Percentiles rank a stretch among this genome's conserved stretches.
Conservation (phyloP, 2,329 filamentous ascomycete genomes). For the Sporothrix humicola region DNA sequence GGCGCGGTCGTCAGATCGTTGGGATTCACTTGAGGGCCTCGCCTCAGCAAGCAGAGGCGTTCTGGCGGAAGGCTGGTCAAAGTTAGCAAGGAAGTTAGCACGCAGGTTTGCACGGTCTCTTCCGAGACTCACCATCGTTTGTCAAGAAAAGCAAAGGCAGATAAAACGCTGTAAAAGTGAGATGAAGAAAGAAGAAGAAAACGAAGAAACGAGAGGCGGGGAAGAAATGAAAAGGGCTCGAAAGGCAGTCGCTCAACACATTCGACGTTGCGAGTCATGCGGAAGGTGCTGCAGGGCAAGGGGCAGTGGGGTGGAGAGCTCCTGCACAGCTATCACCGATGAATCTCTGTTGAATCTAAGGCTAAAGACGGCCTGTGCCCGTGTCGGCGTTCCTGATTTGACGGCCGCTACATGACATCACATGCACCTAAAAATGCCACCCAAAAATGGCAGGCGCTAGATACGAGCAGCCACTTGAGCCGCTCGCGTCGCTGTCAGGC, state of each 20-base stretch:
- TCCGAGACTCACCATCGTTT: conserved; percentile 32
- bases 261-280: conserved; percentile 22
- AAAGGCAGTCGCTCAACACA: no score
- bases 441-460: background rate
- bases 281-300: conserved; percentile 19
- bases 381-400: conserved; percentile 14
- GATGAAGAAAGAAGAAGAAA: background rate
- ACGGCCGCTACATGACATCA: conserved; percentile 28
- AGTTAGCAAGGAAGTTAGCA: conserved; percentile 16
- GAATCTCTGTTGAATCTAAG: background rate
- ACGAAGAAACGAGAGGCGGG: background rate
- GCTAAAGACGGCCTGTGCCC: conserved; percentile 19
- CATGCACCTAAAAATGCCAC: conserved; percentile 19
- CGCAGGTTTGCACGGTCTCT: background rate
- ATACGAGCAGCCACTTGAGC: background rate
- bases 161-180: background rate
- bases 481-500: background rate
- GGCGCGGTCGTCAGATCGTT: conserved; percentile 43
- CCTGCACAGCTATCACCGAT: conserved; percentile 22
- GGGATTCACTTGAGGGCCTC: conserved; percentile 42
- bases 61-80: conserved; percentile 49
- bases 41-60: conserved; percentile 51
- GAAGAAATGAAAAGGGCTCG: background rate
- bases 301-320: conserved; percentile 24
- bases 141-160: background rate